Evolutionary conservation across 306 rosid genomes (phyloP), one percentile per base, ranked within the genome.

Genomic region (Morella rubra): DNA sequence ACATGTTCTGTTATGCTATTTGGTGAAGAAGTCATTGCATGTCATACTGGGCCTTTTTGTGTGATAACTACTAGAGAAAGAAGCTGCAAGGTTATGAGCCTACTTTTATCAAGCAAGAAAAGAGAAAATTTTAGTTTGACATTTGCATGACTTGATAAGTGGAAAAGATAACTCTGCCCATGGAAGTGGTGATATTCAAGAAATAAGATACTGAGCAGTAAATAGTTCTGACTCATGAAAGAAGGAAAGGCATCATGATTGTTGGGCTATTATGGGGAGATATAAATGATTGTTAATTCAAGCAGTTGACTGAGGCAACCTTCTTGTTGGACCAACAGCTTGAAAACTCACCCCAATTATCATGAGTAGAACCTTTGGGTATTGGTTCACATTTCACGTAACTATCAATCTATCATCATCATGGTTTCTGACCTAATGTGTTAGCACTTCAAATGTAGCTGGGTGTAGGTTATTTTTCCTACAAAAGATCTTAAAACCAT

Each of bases 11-110:
- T 8, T 74, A 50, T 42, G 50, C 27, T 66, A 41, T 69, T 62
- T 78, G 79, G 58, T 55, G 0, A 37, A 54, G 41, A 13, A 53
- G 40, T 45, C 60, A 32, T 0, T 69, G 53, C 71, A 58, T 66
- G 44, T 70, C 42, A 5, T 53, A 19, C 3, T 61, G 45, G 65
- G 59, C 18, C 24, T 6, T 47, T 74, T 12, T 52, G 42, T 12
- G 24, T 15, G 18, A 54, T 41, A 18, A 20, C 11, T 37, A 44
- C 10, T 27, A 15, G 60, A n/a, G 16, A 56, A 18, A 22, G 51
- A 58, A 73, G 40, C 32, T 3, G 6, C 7, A n/a, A 20, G 32
- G 22, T 20, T 73, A 73, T 24, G 22, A 8, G 15, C 1, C 69
- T 44, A 41, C 10, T 73, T 11, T 18, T 14, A 58, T 58, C 7